Base-by-base conservation (phyloP, 192 early-diverging fungal genomes). In the Cladochytrium replicatum region DNA sequence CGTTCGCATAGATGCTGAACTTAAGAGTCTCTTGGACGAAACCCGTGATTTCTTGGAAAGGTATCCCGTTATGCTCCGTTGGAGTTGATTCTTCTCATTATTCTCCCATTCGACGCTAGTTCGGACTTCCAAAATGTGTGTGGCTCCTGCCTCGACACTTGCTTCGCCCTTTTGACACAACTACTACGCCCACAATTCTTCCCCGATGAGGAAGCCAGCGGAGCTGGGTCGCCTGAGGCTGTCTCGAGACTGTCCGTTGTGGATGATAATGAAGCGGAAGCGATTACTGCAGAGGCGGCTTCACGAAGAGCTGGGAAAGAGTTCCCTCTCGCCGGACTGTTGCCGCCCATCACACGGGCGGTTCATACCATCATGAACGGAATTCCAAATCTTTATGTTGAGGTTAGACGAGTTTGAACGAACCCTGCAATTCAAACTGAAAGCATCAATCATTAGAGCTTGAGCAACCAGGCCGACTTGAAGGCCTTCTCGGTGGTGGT, bases 41-140 rank as follows among this genome's bases (percentile, higher is more conserved):
- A 85, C 85, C 1, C 80, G 86, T 22, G 91, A 97, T 58, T 82
- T 89, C 34, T 69, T 94, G 40, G 88, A 94, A 45, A 83, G 81
- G 78, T 81, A n/a, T n/a, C n/a, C n/a, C n/a, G n/a, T n/a, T n/a
- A n/a, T n/a, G n/a, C n/a, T n/a, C n/a, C n/a, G n/a, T n/a, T n/a
- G n/a, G n/a, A n/a, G n/a, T n/a, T n/a, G n/a, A n/a, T n/a, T n/a
- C n/a, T n/a, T n/a, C n/a, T n/a, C n/a, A n/a, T n/a, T n/a, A n/a
- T n/a, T n/a, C n/a, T n/a, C n/a, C n/a, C n/a, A n/a, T n/a, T n/a
- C n/a, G n/a, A n/a, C n/a, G n/a, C n/a, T n/a, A 60, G 57, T 29
- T 9, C 39, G 5, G 70, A 72, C 43, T 67, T 66, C 32, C 43
- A 43, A 3, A 38, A 37, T 3, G 66, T 71, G 3, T 13, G 57